Conservation (phyloP, 2,329 filamentous ascomycete genomes). For the Gremmenia infestans region DNA sequence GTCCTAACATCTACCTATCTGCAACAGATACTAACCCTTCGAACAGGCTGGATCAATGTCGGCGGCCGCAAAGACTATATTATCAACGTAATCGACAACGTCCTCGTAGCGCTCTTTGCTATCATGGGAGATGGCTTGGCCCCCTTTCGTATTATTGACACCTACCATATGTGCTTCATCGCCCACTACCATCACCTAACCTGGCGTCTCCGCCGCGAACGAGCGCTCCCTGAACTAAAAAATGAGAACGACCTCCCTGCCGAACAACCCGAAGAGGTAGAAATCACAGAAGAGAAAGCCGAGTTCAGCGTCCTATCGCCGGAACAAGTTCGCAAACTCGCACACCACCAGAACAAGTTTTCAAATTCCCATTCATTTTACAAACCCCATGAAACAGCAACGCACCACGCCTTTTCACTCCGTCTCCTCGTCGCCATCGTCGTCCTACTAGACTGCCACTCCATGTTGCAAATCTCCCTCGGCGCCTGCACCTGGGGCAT, state of each 20-base stretch:
- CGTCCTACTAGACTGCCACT: constrained; percentile 75
- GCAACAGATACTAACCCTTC: not conserved
- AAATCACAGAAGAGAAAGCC: constrained; percentile 19
- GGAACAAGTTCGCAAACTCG: constrained; percentile 62
- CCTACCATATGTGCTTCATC: constrained; percentile 71
- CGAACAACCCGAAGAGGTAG: constrained; percentile 25
- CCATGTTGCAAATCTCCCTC: constrained; percentile 72
- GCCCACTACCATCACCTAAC: constrained; percentile 60
- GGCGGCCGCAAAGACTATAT: constrained; percentile 65
- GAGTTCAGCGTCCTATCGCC: constrained; percentile 59
- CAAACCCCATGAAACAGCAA: constrained; percentile 80
- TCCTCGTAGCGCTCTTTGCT: constrained; percentile 66
- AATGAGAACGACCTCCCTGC: constrained; percentile 58
- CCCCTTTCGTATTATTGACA: constrained; percentile 74
- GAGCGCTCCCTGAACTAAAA: constrained; percentile 50
- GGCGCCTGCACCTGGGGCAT: constrained; percentile 77
- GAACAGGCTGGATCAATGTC: constrained; percentile 69
- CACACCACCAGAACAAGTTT: constrained; percentile 76
- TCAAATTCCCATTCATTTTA: constrained; percentile 83
- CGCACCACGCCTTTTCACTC: constrained; percentile 74
- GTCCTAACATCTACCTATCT: not conserved
- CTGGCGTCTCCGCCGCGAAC: constrained; percentile 53
- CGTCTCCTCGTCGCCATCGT: constrained; percentile 70
- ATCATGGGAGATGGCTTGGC: constrained; percentile 66
- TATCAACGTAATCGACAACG: constrained; percentile 66